Percentiles rank a stretch among this genome's conserved stretches.
phyloP scores from a whole-genome alignment of 225 moss, liverwort and hornwort species.

The Sphagnum contortum region DNA sequence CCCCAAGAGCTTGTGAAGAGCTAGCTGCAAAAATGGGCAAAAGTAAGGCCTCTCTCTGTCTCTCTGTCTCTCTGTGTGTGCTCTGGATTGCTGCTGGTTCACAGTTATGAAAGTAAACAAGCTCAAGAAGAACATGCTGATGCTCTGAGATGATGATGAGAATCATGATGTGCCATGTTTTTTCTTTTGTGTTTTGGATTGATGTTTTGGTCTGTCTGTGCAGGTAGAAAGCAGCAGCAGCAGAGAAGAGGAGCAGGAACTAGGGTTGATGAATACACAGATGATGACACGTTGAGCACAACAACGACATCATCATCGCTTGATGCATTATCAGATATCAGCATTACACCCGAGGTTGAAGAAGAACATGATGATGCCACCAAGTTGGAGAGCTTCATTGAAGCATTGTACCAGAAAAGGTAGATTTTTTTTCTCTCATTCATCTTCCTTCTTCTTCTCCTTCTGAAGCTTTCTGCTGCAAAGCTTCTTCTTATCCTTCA shows the following conservation, averaged over 20 bases:
- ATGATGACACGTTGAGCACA: constrained; percentile 81
- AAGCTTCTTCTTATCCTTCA: not conserved
- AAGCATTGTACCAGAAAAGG: constrained; percentile 83
- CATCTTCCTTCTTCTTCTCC: too few relatives aligned
- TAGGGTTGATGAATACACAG: constrained; percentile 48
- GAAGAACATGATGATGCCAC: constrained; percentile 56
- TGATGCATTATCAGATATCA: constrained; percentile 55
- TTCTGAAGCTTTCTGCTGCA: not conserved
- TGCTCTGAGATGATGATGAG: too few relatives aligned
- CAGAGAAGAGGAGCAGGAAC: constrained; percentile 13
- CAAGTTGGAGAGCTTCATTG: constrained; percentile 68
- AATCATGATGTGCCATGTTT: too few relatives aligned
- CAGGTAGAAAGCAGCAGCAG: constrained; percentile 49
- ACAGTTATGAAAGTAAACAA: too few relatives aligned
- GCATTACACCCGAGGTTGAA: constrained; percentile 44
- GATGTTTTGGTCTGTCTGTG: not conserved
- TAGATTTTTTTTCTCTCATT: constrained; percentile 3
- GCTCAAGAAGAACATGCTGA: too few relatives aligned
- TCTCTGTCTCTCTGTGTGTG: too few relatives aligned
- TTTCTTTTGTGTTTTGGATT: too few relatives aligned
- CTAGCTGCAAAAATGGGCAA: too few relatives aligned
- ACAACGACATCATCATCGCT: constrained; percentile 29
- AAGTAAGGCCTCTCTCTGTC: too few relatives aligned
- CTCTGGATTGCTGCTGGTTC: too few relatives aligned
- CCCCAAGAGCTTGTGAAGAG: too few relatives aligned